Percentiles rank a stretch among this genome's conserved stretches.
Conservation (phyloP, 805 yeast species). For the Saccharomycopsis capsularis region DNA sequence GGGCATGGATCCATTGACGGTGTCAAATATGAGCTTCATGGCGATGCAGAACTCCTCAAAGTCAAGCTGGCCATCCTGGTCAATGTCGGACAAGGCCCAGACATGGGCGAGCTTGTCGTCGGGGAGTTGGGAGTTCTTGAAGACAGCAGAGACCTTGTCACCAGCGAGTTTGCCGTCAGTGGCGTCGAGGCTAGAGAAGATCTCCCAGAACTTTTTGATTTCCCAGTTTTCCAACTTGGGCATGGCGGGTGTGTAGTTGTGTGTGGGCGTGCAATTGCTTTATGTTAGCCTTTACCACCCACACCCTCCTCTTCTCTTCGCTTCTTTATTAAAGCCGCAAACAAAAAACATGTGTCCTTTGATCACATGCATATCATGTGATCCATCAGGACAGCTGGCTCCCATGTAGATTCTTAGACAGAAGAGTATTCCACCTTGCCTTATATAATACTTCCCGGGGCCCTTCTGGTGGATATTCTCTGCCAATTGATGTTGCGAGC, state of each 20-base stretch:
- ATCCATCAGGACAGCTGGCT: no score
- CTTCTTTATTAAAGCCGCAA: no score
- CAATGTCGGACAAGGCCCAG: constrained; percentile 92
- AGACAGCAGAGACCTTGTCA: constrained; percentile 75
- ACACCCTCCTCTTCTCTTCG: no score
- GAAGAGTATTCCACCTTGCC: no score
- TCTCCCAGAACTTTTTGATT: constrained; percentile 96
- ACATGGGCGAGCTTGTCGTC: constrained; percentile 72
- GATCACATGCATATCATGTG: no score
- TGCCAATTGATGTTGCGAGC: no score
- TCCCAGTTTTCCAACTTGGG: constrained; percentile 83
- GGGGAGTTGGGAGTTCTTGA: constrained; percentile 80
- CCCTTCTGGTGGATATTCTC: no score
- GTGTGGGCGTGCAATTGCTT: no score
- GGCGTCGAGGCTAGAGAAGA: constrained; percentile 85
- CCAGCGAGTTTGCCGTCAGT: constrained; percentile 72
- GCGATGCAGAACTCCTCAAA: constrained; percentile 98
- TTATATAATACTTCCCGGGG: no score
- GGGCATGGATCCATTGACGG: constrained; percentile 64
- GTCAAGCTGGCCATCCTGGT: constrained; percentile 83
- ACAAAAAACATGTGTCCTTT: no score
- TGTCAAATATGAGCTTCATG: constrained; percentile 89
- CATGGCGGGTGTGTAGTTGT: constrained; percentile 4
- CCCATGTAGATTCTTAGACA: no score
- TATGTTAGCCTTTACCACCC: no score